phyloP scores from a whole-genome alignment of 129 eudicot genomes.

The Artemisia annua region DNA sequence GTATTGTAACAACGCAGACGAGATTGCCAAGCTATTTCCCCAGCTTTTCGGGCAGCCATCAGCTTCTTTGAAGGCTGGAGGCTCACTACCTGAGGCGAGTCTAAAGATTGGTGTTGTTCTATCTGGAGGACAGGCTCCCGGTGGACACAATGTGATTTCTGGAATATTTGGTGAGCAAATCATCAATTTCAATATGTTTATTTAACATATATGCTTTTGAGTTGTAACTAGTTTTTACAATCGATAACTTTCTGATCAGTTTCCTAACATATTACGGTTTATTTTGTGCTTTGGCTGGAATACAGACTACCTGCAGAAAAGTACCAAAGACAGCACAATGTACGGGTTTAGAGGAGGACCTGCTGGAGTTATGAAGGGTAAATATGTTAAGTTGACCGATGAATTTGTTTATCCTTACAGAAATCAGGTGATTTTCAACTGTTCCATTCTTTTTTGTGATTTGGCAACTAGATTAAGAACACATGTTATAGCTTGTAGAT shows the following conservation, averaged over 20 bases:
- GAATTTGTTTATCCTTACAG: conserved; percentile 85
- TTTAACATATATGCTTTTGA: conserved; percentile 1
- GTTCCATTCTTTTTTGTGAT: neutral
- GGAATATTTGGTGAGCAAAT: conserved; percentile 75
- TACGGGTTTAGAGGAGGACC: conserved; percentile 96
- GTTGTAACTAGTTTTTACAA: neutral
- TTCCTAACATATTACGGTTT: too few relatives aligned
- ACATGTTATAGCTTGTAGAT: too few relatives aligned
- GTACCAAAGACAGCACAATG: conserved; percentile 67
- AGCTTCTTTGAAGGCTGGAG: conserved; percentile 49
- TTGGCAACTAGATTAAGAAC: too few relatives aligned
- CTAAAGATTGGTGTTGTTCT: conserved; percentile 83
- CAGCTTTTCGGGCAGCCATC: conserved; percentile 82
- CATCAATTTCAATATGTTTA: conserved; percentile 8
- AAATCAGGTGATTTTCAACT: conserved; percentile 66
- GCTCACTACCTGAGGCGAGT: conserved; percentile 33
- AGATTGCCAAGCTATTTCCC: conserved; percentile 77
- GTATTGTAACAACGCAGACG: conserved; percentile 39
- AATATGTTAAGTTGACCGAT: conserved; percentile 63
- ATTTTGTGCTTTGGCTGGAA: conserved; percentile 13
- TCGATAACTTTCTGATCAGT: neutral
- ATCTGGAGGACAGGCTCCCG: conserved; percentile 99
- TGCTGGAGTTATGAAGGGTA: conserved; percentile 81
- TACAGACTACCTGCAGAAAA: conserved; percentile 75
- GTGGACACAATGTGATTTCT: conserved; percentile 94